A percentile compares a stretch with the other conserved stretches of the same genome.
phyloP scores from a whole-genome alignment of 169 alveolate genomes.

The Babesia divergens region DNA sequence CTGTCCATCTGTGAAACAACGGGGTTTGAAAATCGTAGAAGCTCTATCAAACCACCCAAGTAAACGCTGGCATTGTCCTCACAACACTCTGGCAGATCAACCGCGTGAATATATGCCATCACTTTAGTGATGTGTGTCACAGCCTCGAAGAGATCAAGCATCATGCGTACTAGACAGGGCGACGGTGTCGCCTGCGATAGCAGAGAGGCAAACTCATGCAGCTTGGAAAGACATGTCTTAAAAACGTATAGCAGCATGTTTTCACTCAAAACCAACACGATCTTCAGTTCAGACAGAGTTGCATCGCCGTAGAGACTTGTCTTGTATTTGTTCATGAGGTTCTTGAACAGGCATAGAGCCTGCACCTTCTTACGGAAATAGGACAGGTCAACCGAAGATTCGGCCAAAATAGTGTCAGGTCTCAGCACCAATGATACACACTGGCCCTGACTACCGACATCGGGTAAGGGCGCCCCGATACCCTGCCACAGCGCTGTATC shows the following conservation, averaged over 20 bases:
- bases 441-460: conserved; percentile 32
- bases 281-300: conserved; percentile 49
- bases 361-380: conserved; percentile 35
- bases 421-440: conserved; percentile 16
- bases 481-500: conserved; percentile 40
- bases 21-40: conserved; percentile 41
- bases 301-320: conserved; percentile 40
- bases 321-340: conserved; percentile 58
- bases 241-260: conserved; percentile 44
- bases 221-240: conserved; percentile 26
- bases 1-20: conserved; percentile 15
- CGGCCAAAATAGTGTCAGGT: conserved; percentile 14
- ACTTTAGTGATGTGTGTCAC: conserved; percentile 50
- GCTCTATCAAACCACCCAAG: conserved; percentile 51
- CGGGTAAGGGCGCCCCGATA: conserved; percentile 25
- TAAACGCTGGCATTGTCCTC: conserved; percentile 56
- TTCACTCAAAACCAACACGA: conserved; percentile 43
- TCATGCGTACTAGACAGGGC: conserved; percentile 5
- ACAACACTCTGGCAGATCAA: conserved; percentile 61
- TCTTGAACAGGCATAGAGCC: conserved; percentile 28
- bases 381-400: conserved; percentile 4
- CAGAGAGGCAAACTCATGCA: conserved; percentile 26
- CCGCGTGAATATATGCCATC: conserved; percentile 44
- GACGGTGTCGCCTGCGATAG: not conserved
- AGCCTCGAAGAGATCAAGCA: conserved; percentile 43